Conservation (phyloP, 2,329 filamentous ascomycete genomes). For the Rhynchosporium agropyri region DNA sequence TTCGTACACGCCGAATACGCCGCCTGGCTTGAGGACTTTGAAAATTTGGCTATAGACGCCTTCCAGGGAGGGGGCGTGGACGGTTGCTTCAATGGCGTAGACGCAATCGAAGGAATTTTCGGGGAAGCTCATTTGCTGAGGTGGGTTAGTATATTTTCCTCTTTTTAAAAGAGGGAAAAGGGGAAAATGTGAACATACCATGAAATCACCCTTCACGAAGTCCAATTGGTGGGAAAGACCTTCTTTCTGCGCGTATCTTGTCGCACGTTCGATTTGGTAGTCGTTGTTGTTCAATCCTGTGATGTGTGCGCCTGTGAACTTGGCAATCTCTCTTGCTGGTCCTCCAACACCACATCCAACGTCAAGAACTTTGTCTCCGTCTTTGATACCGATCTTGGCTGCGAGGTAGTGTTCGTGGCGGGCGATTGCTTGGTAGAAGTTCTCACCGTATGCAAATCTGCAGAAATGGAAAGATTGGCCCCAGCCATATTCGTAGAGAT, state of each 20-base stretch:
- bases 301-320: constrained; percentile 89
- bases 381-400: constrained; percentile 82
- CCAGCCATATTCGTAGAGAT: constrained; percentile 97
- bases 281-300: constrained; percentile 98
- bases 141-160: constrained; percentile 15
- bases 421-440: constrained; percentile 88
- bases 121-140: constrained; percentile 88
- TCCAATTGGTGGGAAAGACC: constrained; percentile 77
- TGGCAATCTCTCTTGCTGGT: constrained; percentile 92
- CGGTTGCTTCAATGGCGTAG: constrained; percentile 96
- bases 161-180: background rate
- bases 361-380: constrained; percentile 88
- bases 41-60: constrained; percentile 95
- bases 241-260: constrained; percentile 81
- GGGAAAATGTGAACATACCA: constrained; percentile 56
- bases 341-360: constrained; percentile 97
- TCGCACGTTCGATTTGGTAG: constrained; percentile 97
- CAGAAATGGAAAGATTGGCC: constrained; percentile 97
- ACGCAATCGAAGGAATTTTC: constrained; percentile 92
- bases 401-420: constrained; percentile 98
- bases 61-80: constrained; percentile 87
- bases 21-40: constrained; percentile 93
- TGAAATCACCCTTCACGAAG: constrained; percentile 96
- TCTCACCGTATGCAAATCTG: constrained; percentile 85
- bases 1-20: constrained; percentile 96